Base-by-base conservation (phyloP, 176 grass and related monocot genomes). In the Aechmea fasciata region DNA sequence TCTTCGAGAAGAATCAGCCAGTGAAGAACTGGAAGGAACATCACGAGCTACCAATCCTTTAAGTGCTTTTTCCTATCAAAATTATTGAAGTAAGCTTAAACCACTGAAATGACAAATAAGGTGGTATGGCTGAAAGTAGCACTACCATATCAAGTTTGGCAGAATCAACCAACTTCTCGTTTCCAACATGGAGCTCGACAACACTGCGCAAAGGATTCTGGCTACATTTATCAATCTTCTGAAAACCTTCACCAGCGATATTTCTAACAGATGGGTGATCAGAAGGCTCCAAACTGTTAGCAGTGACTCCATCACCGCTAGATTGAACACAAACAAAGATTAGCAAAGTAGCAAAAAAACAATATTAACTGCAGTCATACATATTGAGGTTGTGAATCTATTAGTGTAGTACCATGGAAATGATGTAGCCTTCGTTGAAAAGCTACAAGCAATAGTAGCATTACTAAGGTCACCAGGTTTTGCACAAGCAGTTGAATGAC, bases 131-230 rank as follows among this genome's bases (percentile, higher is more conserved):
- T 52, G 3, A 54, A 63, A 66, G 18, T 10, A 68, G 57, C 49
- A 68, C 68, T 85, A 99, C 94, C 89, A 99, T 92, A 75, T 97
- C 86, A 80, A 97, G 77, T 83, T 85, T 79, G 55, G 71, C 74
- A 84, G 77, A 78, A 68, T 25, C 72, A 81, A 66, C 48, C 50
- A 78, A 68, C 52, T 79, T 90, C 65, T 92, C 94, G 75, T 92
- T 77, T 48, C 86, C 83, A 11, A 79, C 10, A 19, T 97, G 94
- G 52, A 97, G 94, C 57, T 92, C 79, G 67, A 91, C 83, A 81
- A 97, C 93, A 81, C 77, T 92, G 11, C 79, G 79, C 71, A 97
- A 67, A 73, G 84, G 71, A 74, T 75, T 90, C 72, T 90, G 78
- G 79, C 71, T 90, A 66, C 68, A 90, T 76, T 80, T 89, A 64